A percentile compares a stretch with the other conserved stretches of the same genome.
Conservation (phyloP, 2,329 filamentous ascomycete genomes). For the Sclerotinia borealis region DNA sequence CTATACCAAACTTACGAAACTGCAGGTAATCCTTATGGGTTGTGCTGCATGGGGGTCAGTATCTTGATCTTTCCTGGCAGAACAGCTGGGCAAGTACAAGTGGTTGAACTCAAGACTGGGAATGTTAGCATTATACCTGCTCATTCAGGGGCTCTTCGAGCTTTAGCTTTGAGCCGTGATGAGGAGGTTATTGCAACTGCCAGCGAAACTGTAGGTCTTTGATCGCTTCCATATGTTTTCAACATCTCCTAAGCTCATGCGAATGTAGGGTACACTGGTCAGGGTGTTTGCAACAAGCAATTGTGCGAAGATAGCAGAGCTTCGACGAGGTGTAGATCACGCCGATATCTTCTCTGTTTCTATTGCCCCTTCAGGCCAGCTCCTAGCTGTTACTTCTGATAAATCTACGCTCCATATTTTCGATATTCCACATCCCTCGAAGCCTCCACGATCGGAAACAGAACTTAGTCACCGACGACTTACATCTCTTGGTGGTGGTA, state of each 20-base stretch:
- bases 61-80: constrained; percentile 82
- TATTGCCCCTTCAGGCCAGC: constrained; percentile 73
- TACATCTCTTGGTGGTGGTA: constrained; percentile 26
- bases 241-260: constrained; percentile 1
- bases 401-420: constrained; percentile 95
- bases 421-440: constrained; percentile 61
- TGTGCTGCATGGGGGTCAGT: constrained; percentile 71
- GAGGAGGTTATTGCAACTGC: constrained; percentile 81
- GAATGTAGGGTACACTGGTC: constrained; percentile 70
- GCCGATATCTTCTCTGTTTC: constrained; percentile 82
- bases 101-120: constrained; percentile 70
- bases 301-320: constrained; percentile 74
- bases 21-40: constrained; percentile 71
- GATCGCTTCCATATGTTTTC: background rate
- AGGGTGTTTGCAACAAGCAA: constrained; percentile 77
- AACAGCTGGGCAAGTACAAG: constrained; percentile 79
- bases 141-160: constrained; percentile 72
- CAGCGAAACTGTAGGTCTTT: constrained; percentile 60
- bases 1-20: constrained; percentile 77
- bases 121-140: constrained; percentile 93
- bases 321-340: constrained; percentile 82
- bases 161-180: constrained; percentile 72
- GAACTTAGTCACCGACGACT: constrained; percentile 30
- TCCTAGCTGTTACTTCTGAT: constrained; percentile 89
- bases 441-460: constrained; percentile 33